Evolutionary conservation across 176 grass and related monocot species (phyloP), one percentile per base, ranked within the genome.

Genomic region (Chrysopogon serrulatus): DNA sequence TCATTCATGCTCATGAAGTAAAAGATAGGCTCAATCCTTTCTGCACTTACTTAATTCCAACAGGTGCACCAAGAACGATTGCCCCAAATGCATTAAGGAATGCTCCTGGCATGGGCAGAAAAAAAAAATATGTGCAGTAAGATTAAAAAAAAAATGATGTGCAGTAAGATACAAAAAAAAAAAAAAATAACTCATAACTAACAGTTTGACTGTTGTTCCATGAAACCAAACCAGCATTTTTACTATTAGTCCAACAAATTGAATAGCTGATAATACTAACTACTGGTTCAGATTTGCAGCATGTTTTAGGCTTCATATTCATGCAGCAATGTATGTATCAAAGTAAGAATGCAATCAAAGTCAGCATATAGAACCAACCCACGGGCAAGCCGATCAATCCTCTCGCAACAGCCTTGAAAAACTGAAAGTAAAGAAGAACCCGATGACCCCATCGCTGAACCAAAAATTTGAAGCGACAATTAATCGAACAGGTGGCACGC

Each of bases 61-160:
- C 80, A 19, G 96, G 96, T 16, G 93, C 89, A 60, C 93, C 93
- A 36, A 99, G 90, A 89, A 96, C 93, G 51, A 99, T 87, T n/a
- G 93, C 90, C 23, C 91, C 93, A 91, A 96, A 96, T 84, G 96
- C 91, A 89, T 99, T 99, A 83, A 99, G 26, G 40, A 94, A 81
- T 10, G 93, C 91, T 41, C 96, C 96, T 99, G 40, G 33, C 59
- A 90, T 32, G 42, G 26, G 2, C 32, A 11, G 8, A 57, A 60
- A 19, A 59, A 72, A 12, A 19, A 59, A 72, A 12, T 44, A 24
- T 73, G 47, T 60, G 60, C 0, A 16, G 59, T 74, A 73, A 87
- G 77, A 53, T 16, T 10, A 53, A 84, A 79, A 10, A 76, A 80
- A 75, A 66, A 86, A 48, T 0, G 0, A 6, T 28, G 16, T n/a